Conservation (phyloP, 2,329 filamentous ascomycete species). For the Diaporthe sp. region DNA sequence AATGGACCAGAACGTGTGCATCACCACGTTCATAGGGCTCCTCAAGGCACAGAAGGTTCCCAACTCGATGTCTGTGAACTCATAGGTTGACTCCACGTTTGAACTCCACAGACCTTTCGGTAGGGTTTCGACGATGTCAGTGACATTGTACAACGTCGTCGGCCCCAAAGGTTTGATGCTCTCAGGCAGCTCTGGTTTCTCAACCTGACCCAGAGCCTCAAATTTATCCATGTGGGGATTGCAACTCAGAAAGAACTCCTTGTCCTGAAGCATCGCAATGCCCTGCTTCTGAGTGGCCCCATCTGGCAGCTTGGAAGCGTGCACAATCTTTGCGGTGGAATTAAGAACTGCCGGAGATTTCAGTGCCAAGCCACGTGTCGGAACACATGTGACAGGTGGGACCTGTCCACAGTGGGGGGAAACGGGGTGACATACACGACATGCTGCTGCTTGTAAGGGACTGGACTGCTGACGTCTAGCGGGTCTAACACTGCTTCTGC, state of each 20-base stretch:
- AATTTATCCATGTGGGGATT: conserved; percentile 64
- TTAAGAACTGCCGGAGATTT: conserved; percentile 53
- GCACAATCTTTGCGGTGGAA: conserved; percentile 56
- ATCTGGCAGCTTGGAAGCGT: conserved; percentile 58
- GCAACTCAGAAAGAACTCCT: conserved; percentile 64
- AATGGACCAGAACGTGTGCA: conserved; percentile 66
- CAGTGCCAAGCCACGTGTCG: conserved; percentile 3
- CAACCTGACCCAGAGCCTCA: conserved; percentile 49
- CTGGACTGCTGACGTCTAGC: conserved; percentile 8
- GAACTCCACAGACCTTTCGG: conserved; percentile 64
- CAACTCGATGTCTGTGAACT: conserved; percentile 62
- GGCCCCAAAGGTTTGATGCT: conserved; percentile 44
- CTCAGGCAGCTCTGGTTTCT: conserved; percentile 42
- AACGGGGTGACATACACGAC: conserved; percentile 10
- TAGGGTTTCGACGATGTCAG: conserved; percentile 46
- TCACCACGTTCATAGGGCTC: conserved; percentile 62
- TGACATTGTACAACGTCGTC: conserved; percentile 45
- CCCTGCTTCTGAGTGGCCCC: conserved; percentile 51
- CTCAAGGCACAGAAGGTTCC: conserved; percentile 65
- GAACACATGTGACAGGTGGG: conserved; percentile 3
- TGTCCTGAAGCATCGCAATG: conserved; percentile 63
- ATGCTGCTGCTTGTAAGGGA: conserved; percentile 11
- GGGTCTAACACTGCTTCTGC: not conserved
- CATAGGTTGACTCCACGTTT: conserved; percentile 65
- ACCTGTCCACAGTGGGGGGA: not conserved